These are phyloP conservation scores for Candida anutae DNA, from an alignment of 1,139 yeast genomes.

Conservation along the genomic window DNA sequence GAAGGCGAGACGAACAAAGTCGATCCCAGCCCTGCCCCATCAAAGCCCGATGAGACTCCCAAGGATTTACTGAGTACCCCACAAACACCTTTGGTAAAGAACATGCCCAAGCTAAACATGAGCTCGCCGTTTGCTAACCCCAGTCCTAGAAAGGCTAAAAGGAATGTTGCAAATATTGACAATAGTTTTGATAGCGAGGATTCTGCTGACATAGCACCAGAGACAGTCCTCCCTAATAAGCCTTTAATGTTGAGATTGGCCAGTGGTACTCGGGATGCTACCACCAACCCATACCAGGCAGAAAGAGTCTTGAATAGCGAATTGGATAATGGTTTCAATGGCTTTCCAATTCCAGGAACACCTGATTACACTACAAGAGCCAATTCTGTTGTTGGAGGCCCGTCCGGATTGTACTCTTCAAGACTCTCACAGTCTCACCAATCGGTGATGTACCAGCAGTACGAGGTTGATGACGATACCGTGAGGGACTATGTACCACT, in stretches of 20 bases:
- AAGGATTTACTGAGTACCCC: no score
- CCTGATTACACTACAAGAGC: conserved; percentile 42
- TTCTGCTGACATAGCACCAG: conserved; percentile 9
- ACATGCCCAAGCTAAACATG: no score
- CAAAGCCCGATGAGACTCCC: no score
- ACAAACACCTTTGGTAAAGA: no score
- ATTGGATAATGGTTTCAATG: conserved; percentile 17
- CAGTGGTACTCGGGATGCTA: conserved; percentile 11
- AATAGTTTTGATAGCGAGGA: conserved; percentile 22
- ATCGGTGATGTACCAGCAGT: conserved; percentile 39
- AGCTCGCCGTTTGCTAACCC: no score
- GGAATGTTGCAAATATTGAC: conserved; percentile 23
- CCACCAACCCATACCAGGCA: conserved; percentile 22
- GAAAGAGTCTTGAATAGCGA: conserved; percentile 2
- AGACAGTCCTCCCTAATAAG: conserved; percentile 7
- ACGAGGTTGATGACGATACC: conserved; percentile 42
- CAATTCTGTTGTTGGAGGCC: conserved; percentile 36
- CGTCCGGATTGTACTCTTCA: conserved; percentile 26
- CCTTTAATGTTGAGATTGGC: conserved; percentile 2
- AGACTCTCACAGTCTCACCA: conserved; percentile 41
- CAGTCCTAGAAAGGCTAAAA: no score
- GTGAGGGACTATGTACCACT: conserved; percentile 39
- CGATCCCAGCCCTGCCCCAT: no score
- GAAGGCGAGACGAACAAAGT: no score
- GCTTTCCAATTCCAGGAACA: conserved; percentile 41